Base-by-base conservation (phyloP, 331 rosid genomes). In the Malus hybrid region DNA sequence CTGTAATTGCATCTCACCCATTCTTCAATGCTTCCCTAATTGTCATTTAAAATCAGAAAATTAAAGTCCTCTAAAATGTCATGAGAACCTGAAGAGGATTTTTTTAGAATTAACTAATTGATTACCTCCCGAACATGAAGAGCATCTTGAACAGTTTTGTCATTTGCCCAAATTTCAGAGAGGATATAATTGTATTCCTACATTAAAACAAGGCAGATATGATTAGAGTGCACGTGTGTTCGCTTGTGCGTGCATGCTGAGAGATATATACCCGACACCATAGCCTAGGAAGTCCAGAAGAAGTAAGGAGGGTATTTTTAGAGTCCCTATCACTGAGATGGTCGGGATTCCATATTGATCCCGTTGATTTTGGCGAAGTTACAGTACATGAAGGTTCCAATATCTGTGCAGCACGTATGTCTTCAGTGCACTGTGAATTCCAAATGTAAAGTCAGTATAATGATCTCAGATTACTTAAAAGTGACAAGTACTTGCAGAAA, bases 1-100 rank as follows among this genome's bases (percentile, higher is more conserved):
- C 1, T 78, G 7, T 7, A 0, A 39, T 78, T 78, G 66, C 81
- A 78, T 71, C 81, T 78, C 66, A 5, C 1, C 81, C 81, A 78
- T 0, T 50, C 56, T 29, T 18, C 19, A 18, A 46, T 55, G 39
- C 33, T 78, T 33, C 81, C 81, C 81, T 78, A 67, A 5, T 46
- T 32, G 28, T 62, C 29, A 77, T 46, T 20, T 28, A 61, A 27
- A 8, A 12, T 24, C 16, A 10, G 66, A 0, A 57, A 57, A 57
- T 4, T 13, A 70, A 18, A 3, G 32, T 19, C n/a, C 57, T 31
- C 19, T 19, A 28, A 18, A 18, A 55, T 55, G 24, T 55, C 61
- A 19, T 19, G 61, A 55, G 22, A 55, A 19, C 24, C n/a, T 55
- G 24, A 55, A 55, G 24, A 0, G 6, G 24, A 9, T 42, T 10